A percentile compares a stretch with the other conserved stretches of the same genome.
These are phyloP conservation scores for Claviceps africana DNA, from an alignment of 2,329 filamentous ascomycete genomes.

Conservation along the genomic window DNA sequence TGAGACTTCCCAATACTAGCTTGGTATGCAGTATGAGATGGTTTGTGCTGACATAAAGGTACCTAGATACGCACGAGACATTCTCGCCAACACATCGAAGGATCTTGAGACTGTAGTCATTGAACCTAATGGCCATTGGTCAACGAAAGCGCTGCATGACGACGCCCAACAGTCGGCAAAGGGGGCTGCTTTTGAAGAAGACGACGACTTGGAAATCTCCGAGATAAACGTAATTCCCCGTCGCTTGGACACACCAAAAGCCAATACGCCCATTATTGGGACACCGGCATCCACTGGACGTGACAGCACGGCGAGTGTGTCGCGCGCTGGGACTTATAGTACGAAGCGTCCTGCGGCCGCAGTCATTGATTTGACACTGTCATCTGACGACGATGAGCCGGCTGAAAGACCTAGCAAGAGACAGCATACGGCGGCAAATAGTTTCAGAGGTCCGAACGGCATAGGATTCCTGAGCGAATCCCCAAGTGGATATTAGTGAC, in stretches of 20 bases:
- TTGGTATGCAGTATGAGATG: neutral
- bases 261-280: slow-evolving; percentile 19
- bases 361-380: slow-evolving; percentile 46
- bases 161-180: slow-evolving; percentile 15
- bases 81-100: slow-evolving; percentile 57
- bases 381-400: slow-evolving; percentile 38
- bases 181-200: slow-evolving; percentile 21
- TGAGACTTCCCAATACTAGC: slow-evolving; percentile 26
- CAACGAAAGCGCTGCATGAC: slow-evolving; percentile 23
- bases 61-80: slow-evolving; percentile 69
- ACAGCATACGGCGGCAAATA: slow-evolving; percentile 20
- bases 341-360: slow-evolving; percentile 36
- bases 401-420: slow-evolving; percentile 33
- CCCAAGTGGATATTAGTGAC: slow-evolving; percentile 9
- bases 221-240: slow-evolving; percentile 25
- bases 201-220: slow-evolving; percentile 38
- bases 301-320: slow-evolving; percentile 22
- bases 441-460: slow-evolving; percentile 8
- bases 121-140: slow-evolving; percentile 75
- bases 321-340: slow-evolving; percentile 22
- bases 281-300: slow-evolving; percentile 24
- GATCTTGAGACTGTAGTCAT: slow-evolving; percentile 76
- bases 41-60: slow-evolving; percentile 3
- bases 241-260: slow-evolving; percentile 23
- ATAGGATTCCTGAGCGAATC: slow-evolving; percentile 13